These are phyloP conservation scores for Cercospora sojina DNA, from an alignment of 2,329 filamentous ascomycete genomes.

Conservation along the genomic window DNA sequence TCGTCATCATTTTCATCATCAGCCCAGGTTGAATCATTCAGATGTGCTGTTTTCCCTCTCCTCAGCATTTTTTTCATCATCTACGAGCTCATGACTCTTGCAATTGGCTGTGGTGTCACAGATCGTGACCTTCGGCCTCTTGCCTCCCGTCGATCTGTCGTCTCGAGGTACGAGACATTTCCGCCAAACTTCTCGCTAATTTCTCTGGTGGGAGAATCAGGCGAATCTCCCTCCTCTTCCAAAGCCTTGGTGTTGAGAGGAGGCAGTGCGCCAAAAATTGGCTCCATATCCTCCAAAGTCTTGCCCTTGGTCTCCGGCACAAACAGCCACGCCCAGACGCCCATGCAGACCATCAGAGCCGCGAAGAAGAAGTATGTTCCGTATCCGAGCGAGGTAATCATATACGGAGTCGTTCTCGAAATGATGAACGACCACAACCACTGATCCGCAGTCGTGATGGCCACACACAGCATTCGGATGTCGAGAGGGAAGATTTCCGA, in stretches of 20 bases:
- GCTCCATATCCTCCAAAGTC: conserved; percentile 24
- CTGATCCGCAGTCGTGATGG: conserved; percentile 41
- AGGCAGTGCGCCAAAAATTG: conserved; percentile 21
- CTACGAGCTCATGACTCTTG: conserved; percentile 19
- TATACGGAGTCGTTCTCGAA: conserved; percentile 41
- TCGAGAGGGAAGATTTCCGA: conserved; percentile 51
- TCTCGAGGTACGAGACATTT: conserved; percentile 19
- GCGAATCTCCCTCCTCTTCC: conserved; percentile 14
- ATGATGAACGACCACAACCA: conserved; percentile 45
- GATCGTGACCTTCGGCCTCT: conserved; percentile 11
- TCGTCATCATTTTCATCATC: not conserved
- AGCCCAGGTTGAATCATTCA: not conserved
- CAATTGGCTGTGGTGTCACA: conserved; percentile 11
- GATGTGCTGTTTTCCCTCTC: not conserved
- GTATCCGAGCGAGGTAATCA: conserved; percentile 38
- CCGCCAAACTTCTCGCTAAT: conserved; percentile 17
- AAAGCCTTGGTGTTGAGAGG: conserved; percentile 14
- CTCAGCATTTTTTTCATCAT: not conserved
- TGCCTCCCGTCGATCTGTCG: conserved; percentile 1
- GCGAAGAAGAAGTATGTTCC: conserved; percentile 44
- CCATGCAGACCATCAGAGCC: conserved; percentile 49
- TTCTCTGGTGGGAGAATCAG: conserved; percentile 1
- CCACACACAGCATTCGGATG: conserved; percentile 44
- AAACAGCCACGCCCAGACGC: conserved; percentile 61
- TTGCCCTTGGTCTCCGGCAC: conserved; percentile 69